Conservation (phyloP, 306 rosid genomes). For the Castanopsis chinensis region DNA sequence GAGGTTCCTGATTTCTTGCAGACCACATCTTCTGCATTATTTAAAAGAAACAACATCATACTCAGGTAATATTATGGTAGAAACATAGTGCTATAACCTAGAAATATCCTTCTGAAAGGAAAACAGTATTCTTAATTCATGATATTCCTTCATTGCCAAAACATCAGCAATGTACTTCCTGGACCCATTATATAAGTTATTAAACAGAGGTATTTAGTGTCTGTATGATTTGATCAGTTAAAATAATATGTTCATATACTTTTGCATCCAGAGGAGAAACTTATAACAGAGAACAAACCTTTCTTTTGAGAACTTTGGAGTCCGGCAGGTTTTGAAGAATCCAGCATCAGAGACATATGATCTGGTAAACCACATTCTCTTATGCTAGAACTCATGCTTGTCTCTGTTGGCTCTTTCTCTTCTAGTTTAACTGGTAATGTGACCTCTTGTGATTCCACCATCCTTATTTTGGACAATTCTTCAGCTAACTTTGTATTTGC, state of each 20-base stretch:
- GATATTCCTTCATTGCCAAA: not conserved
- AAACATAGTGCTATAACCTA: not conserved
- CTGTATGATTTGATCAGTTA: not conserved
- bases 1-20: conserved; percentile 44
- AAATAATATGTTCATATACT: conserved; percentile 7
- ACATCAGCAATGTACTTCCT: not conserved
- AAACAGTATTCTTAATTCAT: not conserved
- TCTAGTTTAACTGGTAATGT: conserved; percentile 23
- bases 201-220: not conserved
- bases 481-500: conserved; percentile 59
- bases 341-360: conserved; percentile 27
- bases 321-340: conserved; percentile 30
- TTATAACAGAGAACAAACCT: conserved; percentile 45
- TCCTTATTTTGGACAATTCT: conserved; percentile 65
- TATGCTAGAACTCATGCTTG: conserved; percentile 12
- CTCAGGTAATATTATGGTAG: not conserved
- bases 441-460: conserved; percentile 49
- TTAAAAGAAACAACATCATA: conserved; percentile 23
- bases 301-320: conserved; percentile 31
- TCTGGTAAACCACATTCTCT: conserved; percentile 33
- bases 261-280: conserved; percentile 9
- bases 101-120: conserved; percentile 10
- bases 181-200: not conserved
- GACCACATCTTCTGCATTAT: conserved; percentile 44
- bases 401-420: conserved; percentile 24